Evolutionary conservation across 148 eudicot species (phyloP).

Genomic region (Vaccinium myrtillus): DNA sequence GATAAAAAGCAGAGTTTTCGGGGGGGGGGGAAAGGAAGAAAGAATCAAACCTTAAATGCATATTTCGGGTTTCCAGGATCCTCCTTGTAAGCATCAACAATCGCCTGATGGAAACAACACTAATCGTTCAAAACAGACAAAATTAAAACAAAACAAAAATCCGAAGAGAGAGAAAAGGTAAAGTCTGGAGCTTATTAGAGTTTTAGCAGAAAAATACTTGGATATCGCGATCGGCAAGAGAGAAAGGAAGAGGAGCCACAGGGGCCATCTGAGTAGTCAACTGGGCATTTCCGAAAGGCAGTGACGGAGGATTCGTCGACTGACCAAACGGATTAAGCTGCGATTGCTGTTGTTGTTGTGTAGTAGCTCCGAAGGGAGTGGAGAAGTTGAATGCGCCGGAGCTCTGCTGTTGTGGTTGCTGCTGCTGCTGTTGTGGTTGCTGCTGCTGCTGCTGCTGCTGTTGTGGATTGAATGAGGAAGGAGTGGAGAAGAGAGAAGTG

Average conservation of each 20-base stretch:
- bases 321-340: conserved; percentile 36
- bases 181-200: conserved; percentile 15
- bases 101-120: conserved; percentile 42
- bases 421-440: conserved; percentile 42
- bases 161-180: not conserved
- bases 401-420: conserved; percentile 34
- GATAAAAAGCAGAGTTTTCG: not conserved
- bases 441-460: conserved; percentile 42
- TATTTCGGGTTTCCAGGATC: conserved; percentile 81
- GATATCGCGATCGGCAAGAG: conserved; percentile 96
- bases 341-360: conserved; percentile 16
- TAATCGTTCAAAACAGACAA: not conserved
- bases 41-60: conserved; percentile 72
- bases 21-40: not conserved
- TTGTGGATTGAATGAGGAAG: conserved; percentile 43
- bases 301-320: conserved; percentile 26
- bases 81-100: conserved; percentile 92
- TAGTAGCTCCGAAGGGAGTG: conserved; percentile 38
- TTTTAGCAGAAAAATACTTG: conserved; percentile 39
- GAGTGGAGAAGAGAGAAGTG: conserved; percentile 48
- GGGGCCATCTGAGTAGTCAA: conserved; percentile 98
- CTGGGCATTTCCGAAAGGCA: conserved; percentile 48
- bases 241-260: conserved; percentile 91
- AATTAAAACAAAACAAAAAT: not conserved
- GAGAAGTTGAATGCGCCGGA: conserved; percentile 40